Conservation (phyloP, 768 basidiomycete genomes). For the Rhizopogon vesiculosus region DNA sequence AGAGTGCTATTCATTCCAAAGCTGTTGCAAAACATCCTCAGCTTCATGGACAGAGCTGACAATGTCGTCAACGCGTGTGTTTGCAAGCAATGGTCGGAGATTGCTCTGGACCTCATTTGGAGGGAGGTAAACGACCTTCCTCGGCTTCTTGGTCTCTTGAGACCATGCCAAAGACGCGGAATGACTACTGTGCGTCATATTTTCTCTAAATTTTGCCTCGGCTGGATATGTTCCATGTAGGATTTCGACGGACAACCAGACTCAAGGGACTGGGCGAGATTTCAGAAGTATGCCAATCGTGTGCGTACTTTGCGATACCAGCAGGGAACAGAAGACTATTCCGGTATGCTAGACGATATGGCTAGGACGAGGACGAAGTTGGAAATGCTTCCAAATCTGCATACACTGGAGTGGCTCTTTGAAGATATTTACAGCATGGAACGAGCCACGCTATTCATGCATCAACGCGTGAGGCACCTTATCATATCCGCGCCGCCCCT, state of each 20-base stretch:
- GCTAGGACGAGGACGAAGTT: conserved; percentile 50
- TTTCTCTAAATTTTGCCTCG: not conserved
- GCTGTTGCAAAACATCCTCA: conserved; percentile 53
- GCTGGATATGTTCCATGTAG: conserved; percentile 19
- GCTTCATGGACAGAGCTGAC: conserved; percentile 34
- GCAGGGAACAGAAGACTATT: conserved; percentile 8
- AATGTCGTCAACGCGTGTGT: conserved; percentile 47
- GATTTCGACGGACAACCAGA: conserved; percentile 37
- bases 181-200: conserved; percentile 23
- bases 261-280: conserved; percentile 49
- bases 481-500: conserved; percentile 23
- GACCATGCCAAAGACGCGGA: conserved; percentile 31
- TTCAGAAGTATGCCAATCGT: conserved; percentile 49
- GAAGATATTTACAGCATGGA: conserved; percentile 21
- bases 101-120: conserved; percentile 58
- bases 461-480: conserved; percentile 41
- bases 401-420: conserved; percentile 44
- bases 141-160: conserved; percentile 44
- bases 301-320: conserved; percentile 34
- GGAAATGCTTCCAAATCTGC: conserved; percentile 51
- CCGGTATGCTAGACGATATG: conserved; percentile 40
- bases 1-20: conserved; percentile 53
- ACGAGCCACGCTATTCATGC: conserved; percentile 52
- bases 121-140: conserved; percentile 42
- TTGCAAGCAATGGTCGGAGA: conserved; percentile 55